phyloP scores from a whole-genome alignment of 495 filamentous ascomycete genomes.

The Staphylotrichum longicolle region DNA sequence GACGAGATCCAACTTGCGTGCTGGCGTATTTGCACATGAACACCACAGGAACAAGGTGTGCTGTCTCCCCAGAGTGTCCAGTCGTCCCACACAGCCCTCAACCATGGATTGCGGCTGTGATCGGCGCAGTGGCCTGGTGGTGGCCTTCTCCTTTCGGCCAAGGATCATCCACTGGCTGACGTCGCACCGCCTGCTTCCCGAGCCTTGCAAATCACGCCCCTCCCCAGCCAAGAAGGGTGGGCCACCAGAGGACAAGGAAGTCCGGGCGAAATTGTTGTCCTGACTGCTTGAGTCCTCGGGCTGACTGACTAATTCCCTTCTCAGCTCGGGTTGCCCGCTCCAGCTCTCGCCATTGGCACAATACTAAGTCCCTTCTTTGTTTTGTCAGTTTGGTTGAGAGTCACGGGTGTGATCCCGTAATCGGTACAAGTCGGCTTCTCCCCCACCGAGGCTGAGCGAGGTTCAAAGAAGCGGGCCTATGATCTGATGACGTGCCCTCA shows the following conservation, averaged over 20 bases:
- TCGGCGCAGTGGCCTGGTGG: slow-evolving; percentile 1
- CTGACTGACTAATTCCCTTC: too few relatives aligned
- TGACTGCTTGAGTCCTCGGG: too few relatives aligned
- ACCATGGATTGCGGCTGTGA: slow-evolving; percentile 6
- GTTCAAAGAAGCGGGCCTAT: slow-evolving; percentile 1
- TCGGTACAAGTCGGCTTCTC: too few relatives aligned
- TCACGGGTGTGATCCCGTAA: too few relatives aligned
- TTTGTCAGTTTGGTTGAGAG: not conserved
- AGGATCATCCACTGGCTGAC: not conserved
- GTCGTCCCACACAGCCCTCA: not conserved
- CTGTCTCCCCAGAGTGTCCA: not conserved
- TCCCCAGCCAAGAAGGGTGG: too few relatives aligned
- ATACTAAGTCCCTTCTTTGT: not conserved
- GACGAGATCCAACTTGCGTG: too few relatives aligned
- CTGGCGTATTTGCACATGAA: too few relatives aligned
- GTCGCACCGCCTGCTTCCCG: not conserved
- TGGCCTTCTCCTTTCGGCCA: not conserved
- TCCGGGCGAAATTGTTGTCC: too few relatives aligned
- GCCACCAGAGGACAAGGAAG: too few relatives aligned
- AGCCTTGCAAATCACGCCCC: too few relatives aligned
- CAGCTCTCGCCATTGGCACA: slow-evolving; percentile 1
- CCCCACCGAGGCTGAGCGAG: not conserved
- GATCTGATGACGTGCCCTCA: slow-evolving; percentile 6
- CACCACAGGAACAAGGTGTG: too few relatives aligned
- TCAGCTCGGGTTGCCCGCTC: not conserved